phyloP scores from a whole-genome alignment of 495 filamentous ascomycete genomes.

The Podospora comata region DNA sequence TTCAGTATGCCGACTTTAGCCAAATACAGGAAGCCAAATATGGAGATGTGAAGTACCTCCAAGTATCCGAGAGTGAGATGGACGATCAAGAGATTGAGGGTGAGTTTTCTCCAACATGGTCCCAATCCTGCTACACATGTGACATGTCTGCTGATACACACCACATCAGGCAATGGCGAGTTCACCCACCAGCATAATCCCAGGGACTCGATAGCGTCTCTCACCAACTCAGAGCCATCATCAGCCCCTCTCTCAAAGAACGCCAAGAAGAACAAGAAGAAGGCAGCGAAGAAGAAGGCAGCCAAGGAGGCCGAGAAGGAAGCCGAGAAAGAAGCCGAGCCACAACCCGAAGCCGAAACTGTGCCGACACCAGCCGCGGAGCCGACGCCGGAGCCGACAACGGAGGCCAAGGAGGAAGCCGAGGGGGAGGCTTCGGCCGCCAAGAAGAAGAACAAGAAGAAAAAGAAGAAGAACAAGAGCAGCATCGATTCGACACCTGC shows the following conservation, averaged over 20 bases:
- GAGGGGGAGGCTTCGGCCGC: slow-evolving; percentile 12
- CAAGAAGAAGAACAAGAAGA: slow-evolving; percentile 27
- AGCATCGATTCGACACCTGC: slow-evolving; percentile 21
- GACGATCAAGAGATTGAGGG: slow-evolving; percentile 30
- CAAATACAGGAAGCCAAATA: slow-evolving; percentile 39
- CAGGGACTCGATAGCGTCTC: slow-evolving; percentile 19
- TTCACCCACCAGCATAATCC: slow-evolving; percentile 7
- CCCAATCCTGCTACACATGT: neutral
- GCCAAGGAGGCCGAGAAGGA: slow-evolving; percentile 12
- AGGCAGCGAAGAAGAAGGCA: slow-evolving; percentile 27
- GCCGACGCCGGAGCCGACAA: slow-evolving; percentile 11
- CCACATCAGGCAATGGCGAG: neutral
- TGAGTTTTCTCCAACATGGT: neutral
- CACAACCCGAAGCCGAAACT: slow-evolving; percentile 11
- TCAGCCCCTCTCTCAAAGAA: slow-evolving; percentile 21
- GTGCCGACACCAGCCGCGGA: slow-evolving; percentile 10
- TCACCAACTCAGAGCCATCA: slow-evolving; percentile 5
- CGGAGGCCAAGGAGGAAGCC: slow-evolving; percentile 19
- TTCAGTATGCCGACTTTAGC: slow-evolving; percentile 43
- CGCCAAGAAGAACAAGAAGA: slow-evolving; percentile 33
- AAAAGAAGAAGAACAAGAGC: slow-evolving; percentile 28
- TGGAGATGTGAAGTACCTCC: slow-evolving; percentile 38
- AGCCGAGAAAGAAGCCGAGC: slow-evolving; percentile 20
- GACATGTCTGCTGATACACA: slow-evolving; percentile 6
- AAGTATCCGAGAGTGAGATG: slow-evolving; percentile 33